Conservation (phyloP, 768 basidiomycete genomes). For the Plicaturopsis crispa region DNA sequence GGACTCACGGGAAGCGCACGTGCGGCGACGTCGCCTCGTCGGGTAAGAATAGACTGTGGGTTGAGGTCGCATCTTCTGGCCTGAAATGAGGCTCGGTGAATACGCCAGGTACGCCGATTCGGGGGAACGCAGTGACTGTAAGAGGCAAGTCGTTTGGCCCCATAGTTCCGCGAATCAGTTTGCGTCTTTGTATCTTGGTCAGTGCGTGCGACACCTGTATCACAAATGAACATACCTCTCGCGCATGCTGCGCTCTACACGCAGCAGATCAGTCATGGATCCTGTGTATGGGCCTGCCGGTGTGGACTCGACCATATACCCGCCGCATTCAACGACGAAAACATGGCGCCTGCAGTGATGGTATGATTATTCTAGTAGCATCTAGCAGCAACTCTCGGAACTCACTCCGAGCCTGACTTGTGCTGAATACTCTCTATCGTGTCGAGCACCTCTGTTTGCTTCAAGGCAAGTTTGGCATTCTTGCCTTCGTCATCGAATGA, state of each 20-base stretch:
- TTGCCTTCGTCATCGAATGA: conserved; percentile 71
- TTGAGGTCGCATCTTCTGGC: conserved; percentile 71
- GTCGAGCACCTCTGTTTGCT: conserved; percentile 88
- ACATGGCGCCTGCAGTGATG: conserved; percentile 69
- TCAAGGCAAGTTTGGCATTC: conserved; percentile 81
- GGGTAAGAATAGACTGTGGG: conserved; percentile 89
- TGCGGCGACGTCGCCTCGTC: conserved; percentile 96
- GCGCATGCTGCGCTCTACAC: conserved; percentile 93
- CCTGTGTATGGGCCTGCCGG: conserved; percentile 94
- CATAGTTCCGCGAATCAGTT: conserved; percentile 76
- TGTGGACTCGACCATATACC: conserved; percentile 98
- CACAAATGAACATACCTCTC: conserved; percentile 51
- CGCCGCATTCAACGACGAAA: conserved; percentile 97
- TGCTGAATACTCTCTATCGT: conserved; percentile 64
- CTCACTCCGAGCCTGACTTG: conserved; percentile 50
- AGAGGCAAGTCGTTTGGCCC: conserved; percentile 82
- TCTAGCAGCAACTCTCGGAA: conserved; percentile 1
- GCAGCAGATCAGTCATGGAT: conserved; percentile 74
- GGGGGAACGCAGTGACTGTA: conserved; percentile 93
- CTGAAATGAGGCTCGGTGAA: conserved; percentile 89
- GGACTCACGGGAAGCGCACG: conserved; percentile 90
- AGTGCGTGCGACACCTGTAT: background rate
- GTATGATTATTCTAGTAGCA: conserved; percentile 4
- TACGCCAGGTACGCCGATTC: conserved; percentile 81
- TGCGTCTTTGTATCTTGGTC: conserved; percentile 46